Conservation (phyloP, 2,329 filamentous ascomycete genomes). For the Alternaria sp. region DNA sequence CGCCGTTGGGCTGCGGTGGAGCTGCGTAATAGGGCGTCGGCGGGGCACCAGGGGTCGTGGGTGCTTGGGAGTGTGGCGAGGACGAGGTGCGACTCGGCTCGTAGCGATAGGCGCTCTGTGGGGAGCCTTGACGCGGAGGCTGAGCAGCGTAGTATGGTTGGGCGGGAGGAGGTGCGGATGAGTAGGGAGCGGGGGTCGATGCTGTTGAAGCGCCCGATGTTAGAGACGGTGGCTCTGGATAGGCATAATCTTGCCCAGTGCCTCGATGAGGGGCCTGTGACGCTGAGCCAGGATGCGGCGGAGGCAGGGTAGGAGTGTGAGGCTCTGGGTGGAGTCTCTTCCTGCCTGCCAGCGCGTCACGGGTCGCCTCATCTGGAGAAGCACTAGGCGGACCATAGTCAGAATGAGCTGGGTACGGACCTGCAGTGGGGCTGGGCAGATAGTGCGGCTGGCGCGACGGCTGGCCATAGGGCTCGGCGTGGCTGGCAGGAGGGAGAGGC, state of each 20-base stretch:
- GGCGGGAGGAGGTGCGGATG: slow-evolving; percentile 45
- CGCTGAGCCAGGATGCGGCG: slow-evolving; percentile 54
- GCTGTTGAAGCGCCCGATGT: slow-evolving; percentile 55
- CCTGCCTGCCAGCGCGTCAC: slow-evolving; percentile 50
- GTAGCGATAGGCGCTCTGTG: slow-evolving; percentile 52
- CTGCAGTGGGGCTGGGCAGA: slow-evolving; percentile 54
- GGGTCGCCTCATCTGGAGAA: slow-evolving; percentile 47
- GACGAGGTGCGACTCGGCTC: slow-evolving; percentile 51
- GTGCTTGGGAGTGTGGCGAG: slow-evolving; percentile 51
- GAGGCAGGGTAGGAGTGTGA: slow-evolving; percentile 58
- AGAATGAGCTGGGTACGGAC: slow-evolving; percentile 50
- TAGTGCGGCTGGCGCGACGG: slow-evolving; percentile 52
- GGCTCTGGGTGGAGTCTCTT: slow-evolving; percentile 58
- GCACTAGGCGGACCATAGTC: slow-evolving; percentile 40
- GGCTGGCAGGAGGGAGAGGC: slow-evolving; percentile 51
- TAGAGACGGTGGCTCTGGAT: slow-evolving; percentile 54
- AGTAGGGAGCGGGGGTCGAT: slow-evolving; percentile 50
- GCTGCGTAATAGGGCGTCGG: slow-evolving; percentile 41
- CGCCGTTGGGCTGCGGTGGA: slow-evolving; percentile 38
- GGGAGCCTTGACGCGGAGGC: slow-evolving; percentile 50
- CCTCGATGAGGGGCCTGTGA: slow-evolving; percentile 49
- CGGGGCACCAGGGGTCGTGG: slow-evolving; percentile 43
- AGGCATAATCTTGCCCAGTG: slow-evolving; percentile 48
- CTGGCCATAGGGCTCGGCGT: slow-evolving; percentile 46
- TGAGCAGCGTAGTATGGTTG: slow-evolving; percentile 51